Conservation (phyloP, 2,329 filamentous ascomycete genomes). For the Berkeleyomyces rouxiae region DNA sequence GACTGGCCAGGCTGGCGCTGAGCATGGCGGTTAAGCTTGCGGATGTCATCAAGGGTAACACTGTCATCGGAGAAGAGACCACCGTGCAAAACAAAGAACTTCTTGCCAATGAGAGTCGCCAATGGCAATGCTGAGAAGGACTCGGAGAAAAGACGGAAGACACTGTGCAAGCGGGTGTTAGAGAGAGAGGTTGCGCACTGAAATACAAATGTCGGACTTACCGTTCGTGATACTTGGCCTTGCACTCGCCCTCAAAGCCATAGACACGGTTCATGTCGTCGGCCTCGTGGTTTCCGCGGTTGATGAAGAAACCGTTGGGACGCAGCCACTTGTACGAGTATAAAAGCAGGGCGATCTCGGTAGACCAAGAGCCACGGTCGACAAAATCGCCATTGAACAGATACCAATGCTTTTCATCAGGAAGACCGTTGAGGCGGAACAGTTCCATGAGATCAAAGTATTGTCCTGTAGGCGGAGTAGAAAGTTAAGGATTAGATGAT, state of each 20-base stretch:
- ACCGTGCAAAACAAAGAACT: constrained; percentile 84
- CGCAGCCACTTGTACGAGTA: constrained; percentile 96
- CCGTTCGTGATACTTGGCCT: constrained; percentile 90
- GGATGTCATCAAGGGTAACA: constrained; percentile 78
- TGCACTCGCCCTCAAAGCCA: constrained; percentile 96
- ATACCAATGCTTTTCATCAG: constrained; percentile 75
- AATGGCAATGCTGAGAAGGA: constrained; percentile 89
- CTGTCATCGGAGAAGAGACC: constrained; percentile 94
- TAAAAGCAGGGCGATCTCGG: constrained; percentile 82
- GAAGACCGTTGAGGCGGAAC: constrained; percentile 77
- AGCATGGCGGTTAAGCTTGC: constrained; percentile 77
- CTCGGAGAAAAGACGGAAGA: constrained; percentile 96
- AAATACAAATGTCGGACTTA: constrained; percentile 16
- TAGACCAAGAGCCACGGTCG: constrained; percentile 92
- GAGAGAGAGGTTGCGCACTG: not conserved
- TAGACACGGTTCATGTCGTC: constrained; percentile 99
- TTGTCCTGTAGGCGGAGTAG: constrained; percentile 45
- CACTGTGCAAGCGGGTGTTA: constrained; percentile 25
- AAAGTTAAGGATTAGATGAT: constrained; percentile 14
- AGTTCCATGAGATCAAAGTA: constrained; percentile 96
- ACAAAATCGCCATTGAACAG: constrained; percentile 99
- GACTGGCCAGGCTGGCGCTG: constrained; percentile 86
- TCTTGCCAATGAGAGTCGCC: constrained; percentile 78
- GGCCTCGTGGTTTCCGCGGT: constrained; percentile 96
- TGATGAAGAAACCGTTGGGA: constrained; percentile 79